phyloP scores from a whole-genome alignment of 2,329 filamentous ascomycete genomes.

The Cryphonectria carpinicola region DNA sequence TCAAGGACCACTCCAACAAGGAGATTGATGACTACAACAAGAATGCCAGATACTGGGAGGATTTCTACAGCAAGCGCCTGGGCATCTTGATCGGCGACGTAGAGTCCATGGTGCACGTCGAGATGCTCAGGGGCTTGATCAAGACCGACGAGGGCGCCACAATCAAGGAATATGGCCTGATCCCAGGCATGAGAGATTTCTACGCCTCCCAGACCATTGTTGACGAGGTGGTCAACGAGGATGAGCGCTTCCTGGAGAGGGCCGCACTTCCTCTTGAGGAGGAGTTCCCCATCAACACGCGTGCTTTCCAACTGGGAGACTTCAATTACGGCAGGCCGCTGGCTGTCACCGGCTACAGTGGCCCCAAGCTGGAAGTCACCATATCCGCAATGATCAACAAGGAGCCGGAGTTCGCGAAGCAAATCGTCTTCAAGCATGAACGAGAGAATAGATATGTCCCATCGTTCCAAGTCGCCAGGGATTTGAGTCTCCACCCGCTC shows the following conservation, averaged over 20 bases:
- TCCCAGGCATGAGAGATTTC: conserved; percentile 83
- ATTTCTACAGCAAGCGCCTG: conserved; percentile 85
- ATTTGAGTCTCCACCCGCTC: conserved; percentile 80
- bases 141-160: conserved; percentile 92
- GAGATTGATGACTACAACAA: conserved; percentile 84
- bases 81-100: conserved; percentile 86
- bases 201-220: conserved; percentile 93
- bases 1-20: conserved; percentile 71
- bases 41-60: conserved; percentile 83
- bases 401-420: conserved; percentile 80
- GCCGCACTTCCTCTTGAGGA: conserved; percentile 86
- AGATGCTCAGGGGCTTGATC: conserved; percentile 87
- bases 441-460: conserved; percentile 76
- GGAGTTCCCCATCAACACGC: conserved; percentile 82
- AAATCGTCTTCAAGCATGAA: conserved; percentile 73
- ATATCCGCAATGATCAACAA: conserved; percentile 73
- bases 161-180: conserved; percentile 87
- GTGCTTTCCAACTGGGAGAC: conserved; percentile 92
- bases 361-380: conserved; percentile 77
- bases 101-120: conserved; percentile 87
- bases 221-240: conserved; percentile 85
- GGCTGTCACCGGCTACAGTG: conserved; percentile 75
- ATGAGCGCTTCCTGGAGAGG: conserved; percentile 90
- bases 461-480: conserved; percentile 84
- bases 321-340: conserved; percentile 90